A percentile compares a stretch with the other conserved stretches of the same genome.
These are phyloP conservation scores for Starmera quercuum DNA, from an alignment of 805 yeast genomes.

Conservation along the genomic window DNA sequence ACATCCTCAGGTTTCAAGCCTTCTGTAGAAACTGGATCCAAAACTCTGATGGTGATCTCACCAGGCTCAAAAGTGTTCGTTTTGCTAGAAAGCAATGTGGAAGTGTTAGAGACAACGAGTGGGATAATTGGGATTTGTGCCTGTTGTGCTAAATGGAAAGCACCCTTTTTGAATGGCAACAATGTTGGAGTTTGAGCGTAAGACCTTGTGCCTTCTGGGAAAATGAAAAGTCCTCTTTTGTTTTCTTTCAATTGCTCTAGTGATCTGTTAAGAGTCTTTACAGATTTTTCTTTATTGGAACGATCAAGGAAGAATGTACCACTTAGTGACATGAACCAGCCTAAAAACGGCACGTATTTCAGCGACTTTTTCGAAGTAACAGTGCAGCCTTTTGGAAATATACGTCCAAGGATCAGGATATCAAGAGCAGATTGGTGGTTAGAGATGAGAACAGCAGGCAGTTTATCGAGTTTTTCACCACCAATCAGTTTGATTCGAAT, in stretches of 20 bases:
- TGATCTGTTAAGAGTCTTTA: conserved; percentile 66
- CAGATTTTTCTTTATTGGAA: conserved; percentile 64
- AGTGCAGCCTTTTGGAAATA: conserved; percentile 83
- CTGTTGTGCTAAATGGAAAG: conserved; percentile 94
- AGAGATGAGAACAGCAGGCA: conserved; percentile 75
- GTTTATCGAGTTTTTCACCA: conserved; percentile 45
- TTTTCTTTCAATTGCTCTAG: conserved; percentile 49
- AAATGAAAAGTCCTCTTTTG: conserved; percentile 76
- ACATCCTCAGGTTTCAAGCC: conserved; percentile 70
- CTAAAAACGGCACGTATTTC: conserved; percentile 80
- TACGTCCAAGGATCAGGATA: conserved; percentile 67
- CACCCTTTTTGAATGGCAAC: conserved; percentile 93
- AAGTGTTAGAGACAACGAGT: conserved; percentile 78
- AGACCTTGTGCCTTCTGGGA: conserved; percentile 97
- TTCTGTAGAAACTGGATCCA: conserved; percentile 72
- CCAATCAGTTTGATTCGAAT: conserved; percentile 63
- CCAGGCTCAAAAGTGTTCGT: conserved; percentile 68
- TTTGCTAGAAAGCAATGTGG: conserved; percentile 57
- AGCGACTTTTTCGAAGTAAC: conserved; percentile 89
- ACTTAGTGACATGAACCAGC: conserved; percentile 92
- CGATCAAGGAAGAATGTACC: conserved; percentile 92
- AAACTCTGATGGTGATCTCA: conserved; percentile 65
- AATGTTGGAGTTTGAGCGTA: conserved; percentile 58
- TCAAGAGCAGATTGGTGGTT: conserved; percentile 93
- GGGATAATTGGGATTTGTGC: conserved; percentile 89